These are phyloP conservation scores for Fragilariopsis cylindrus DNA, from an alignment of 108 stramenopile genomes.

Conservation along the genomic window DNA sequence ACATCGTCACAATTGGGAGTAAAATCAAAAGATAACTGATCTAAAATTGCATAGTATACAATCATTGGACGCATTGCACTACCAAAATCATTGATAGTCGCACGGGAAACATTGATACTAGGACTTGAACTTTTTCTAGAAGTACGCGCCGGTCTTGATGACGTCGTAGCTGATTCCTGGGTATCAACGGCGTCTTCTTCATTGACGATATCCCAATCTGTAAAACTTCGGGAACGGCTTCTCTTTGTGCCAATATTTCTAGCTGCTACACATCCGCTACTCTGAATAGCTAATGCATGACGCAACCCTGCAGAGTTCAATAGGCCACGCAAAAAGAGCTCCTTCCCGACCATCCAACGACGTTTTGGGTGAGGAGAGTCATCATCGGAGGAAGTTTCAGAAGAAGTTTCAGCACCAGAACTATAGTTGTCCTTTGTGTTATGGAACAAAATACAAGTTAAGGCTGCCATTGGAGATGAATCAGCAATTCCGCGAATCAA, in stretches of 20 bases:
- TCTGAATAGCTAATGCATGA: slow-evolving; percentile 62
- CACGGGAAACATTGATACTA: slow-evolving; percentile 5
- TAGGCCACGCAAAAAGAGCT: slow-evolving; percentile 68
- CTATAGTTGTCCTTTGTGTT: slow-evolving; percentile 54
- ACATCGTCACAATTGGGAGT: slow-evolving; percentile 55
- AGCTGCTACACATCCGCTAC: slow-evolving; percentile 62
- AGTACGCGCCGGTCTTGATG: slow-evolving; percentile 6
- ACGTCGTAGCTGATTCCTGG: slow-evolving; percentile 9
- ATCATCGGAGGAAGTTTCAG: slow-evolving; percentile 10
- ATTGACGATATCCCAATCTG: slow-evolving; percentile 57
- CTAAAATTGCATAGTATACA: slow-evolving; percentile 68
- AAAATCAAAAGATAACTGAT: slow-evolving; percentile 71
- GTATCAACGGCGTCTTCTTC: slow-evolving; percentile 29
- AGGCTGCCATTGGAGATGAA: slow-evolving; percentile 72
- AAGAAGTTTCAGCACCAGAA: slow-evolving; percentile 2
- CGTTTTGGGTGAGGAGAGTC: slow-evolving; percentile 52
- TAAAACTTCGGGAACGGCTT: slow-evolving; percentile 49
- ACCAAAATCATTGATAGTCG: slow-evolving; percentile 59
- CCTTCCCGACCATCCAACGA: slow-evolving; percentile 66
- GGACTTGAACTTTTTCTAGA: slow-evolving; percentile 18
- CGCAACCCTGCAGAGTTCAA: slow-evolving; percentile 76
- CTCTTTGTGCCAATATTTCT: slow-evolving; percentile 43
- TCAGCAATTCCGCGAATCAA: slow-evolving; percentile 69
- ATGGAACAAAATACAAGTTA: slow-evolving; percentile 73
- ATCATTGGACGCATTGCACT: slow-evolving; percentile 74